A percentile compares a stretch with the other conserved stretches of the same genome.
Conservation (phyloP, 768 basidiomycete genomes). For the Boletus tomentosulus region DNA sequence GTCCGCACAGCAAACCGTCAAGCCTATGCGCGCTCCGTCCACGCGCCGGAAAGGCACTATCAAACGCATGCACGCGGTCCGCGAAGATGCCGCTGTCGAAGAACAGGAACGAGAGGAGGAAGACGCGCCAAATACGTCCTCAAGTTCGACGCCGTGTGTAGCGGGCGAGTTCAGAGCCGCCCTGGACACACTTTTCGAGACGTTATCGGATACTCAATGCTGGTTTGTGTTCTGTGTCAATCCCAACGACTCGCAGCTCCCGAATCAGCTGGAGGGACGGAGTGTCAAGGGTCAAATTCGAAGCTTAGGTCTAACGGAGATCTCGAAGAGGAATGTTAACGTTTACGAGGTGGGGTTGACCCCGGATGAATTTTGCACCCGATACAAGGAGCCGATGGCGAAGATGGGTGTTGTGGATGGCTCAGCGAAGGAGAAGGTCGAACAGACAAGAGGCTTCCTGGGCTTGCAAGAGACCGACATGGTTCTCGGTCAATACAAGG, state of each 20-base stretch:
- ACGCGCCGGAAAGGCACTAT: constrained; percentile 77
- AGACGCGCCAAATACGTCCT: constrained; percentile 30
- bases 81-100: constrained; percentile 19
- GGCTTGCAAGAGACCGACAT: constrained; percentile 66
- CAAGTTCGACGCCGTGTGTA: constrained; percentile 57
- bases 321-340: constrained; percentile 61
- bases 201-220: constrained; percentile 81
- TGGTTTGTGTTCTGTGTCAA: constrained; percentile 94
- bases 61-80: constrained; percentile 46
- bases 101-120: constrained; percentile 52
- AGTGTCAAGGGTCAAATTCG: constrained; percentile 90
- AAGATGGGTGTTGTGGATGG: constrained; percentile 57
- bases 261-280: constrained; percentile 89
- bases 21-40: constrained; percentile 92
- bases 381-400: constrained; percentile 70
- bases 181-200: constrained; percentile 80
- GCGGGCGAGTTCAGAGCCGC: constrained; percentile 87
- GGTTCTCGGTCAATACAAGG: constrained; percentile 81
- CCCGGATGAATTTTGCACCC: constrained; percentile 77
- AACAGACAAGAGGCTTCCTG: constrained; percentile 53
- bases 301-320: constrained; percentile 72
- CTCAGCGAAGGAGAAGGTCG: constrained; percentile 53
- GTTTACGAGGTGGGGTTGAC: constrained; percentile 85
- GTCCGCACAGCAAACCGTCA: constrained; percentile 86
- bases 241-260: constrained; percentile 93